Evolutionary conservation across 768 basidiomycete species (phyloP).

Genomic region (Phylloporus arenicola): DNA sequence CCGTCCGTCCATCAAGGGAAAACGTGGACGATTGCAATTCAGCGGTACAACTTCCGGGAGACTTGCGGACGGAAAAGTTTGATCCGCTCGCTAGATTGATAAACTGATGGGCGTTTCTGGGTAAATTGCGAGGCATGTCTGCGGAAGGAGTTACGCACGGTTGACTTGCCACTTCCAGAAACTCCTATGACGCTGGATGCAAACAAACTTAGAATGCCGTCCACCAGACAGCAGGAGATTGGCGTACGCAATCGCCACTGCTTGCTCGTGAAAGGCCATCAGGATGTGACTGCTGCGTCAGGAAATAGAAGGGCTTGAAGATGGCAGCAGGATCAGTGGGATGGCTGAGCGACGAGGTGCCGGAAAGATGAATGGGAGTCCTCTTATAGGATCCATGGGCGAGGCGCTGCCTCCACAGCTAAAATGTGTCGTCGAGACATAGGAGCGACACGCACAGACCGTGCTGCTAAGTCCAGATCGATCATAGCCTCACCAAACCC

Average conservation of each 20-base stretch:
- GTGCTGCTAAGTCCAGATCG: slow-evolving; percentile 12
- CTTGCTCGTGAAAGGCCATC: slow-evolving; percentile 15
- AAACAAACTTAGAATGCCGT: slow-evolving; percentile 3
- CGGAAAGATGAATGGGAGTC: background rate
- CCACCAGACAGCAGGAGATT: background rate
- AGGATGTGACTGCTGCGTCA: slow-evolving; percentile 1
- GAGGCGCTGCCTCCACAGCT: slow-evolving; percentile 9
- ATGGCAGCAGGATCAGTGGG: background rate
- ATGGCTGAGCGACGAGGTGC: background rate
- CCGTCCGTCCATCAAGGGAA: slow-evolving; percentile 35
- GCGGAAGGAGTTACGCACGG: slow-evolving; percentile 14
- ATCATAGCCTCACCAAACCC: slow-evolving; percentile 13
- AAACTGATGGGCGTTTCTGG: slow-evolving; percentile 30
- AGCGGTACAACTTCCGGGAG: slow-evolving; percentile 40
- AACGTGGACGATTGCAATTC: slow-evolving; percentile 40
- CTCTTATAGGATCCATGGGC: slow-evolving; percentile 13
- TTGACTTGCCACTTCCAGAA: slow-evolving; percentile 30
- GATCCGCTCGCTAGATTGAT: slow-evolving; percentile 50
- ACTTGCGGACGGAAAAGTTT: slow-evolving; percentile 34
- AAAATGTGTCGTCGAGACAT: background rate
- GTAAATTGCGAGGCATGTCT: background rate
- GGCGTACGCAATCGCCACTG: slow-evolving; percentile 26
- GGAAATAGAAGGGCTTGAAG: background rate
- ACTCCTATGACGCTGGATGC: slow-evolving; percentile 28
- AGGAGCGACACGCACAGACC: slow-evolving; percentile 16